Conservation (phyloP, 345 rosid species). For the Eucalyptus cloeziana region DNA sequence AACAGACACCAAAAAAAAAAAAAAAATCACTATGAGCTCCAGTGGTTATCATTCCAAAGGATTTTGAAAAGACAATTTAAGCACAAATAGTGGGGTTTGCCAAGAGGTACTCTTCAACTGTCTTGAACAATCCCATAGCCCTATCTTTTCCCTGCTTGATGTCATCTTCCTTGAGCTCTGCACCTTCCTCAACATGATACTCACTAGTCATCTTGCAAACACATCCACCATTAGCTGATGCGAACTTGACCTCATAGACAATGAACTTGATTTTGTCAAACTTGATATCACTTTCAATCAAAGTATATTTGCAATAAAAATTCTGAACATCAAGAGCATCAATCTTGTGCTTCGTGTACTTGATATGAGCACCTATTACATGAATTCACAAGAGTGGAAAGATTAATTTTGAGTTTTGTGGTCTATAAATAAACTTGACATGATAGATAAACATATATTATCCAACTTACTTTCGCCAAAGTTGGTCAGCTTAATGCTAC, state of each 20-base stretch:
- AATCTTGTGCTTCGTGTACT: slow-evolving; percentile 12
- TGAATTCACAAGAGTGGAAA: too few species aligned
- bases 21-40: neutral
- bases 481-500: neutral
- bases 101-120: slow-evolving; percentile 15
- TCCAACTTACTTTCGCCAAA: neutral
- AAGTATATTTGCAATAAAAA: slow-evolving; percentile 8
- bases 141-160: slow-evolving; percentile 8
- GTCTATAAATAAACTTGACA: neutral
- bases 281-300: slow-evolving; percentile 13
- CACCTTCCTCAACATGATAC: slow-evolving; percentile 1
- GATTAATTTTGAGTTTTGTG: neutral
- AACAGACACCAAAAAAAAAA: too few species aligned
- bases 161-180: slow-evolving; percentile 9
- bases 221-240: slow-evolving; percentile 3
- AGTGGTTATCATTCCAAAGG: neutral
- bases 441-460: neutral
- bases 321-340: slow-evolving; percentile 14
- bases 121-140: slow-evolving; percentile 4
- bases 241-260: slow-evolving; percentile 11
- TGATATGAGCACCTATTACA: neutral
- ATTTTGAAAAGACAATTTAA: neutral
- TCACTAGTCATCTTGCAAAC: slow-evolving; percentile 6
- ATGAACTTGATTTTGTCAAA: slow-evolving; percentile 9
- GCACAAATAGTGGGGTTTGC: slow-evolving; percentile 10